Evolutionary conservation across 257 asterid species (phyloP).

Genomic region (Oldenlandia corymbosa): DNA sequence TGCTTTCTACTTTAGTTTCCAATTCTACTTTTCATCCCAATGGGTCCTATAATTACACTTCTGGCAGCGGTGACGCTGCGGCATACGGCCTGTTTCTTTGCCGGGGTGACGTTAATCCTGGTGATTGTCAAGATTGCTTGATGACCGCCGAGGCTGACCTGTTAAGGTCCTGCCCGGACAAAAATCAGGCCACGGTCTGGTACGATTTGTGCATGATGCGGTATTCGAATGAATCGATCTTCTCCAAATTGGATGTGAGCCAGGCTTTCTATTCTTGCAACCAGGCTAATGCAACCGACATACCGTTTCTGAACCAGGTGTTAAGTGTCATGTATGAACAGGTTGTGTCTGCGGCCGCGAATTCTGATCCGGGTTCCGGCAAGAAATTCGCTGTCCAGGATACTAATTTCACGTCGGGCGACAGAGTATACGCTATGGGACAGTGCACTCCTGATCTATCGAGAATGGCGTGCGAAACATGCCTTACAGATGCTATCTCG

Average conservation of each 20-base stretch:
- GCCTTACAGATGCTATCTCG: not conserved
- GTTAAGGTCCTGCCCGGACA: not conserved
- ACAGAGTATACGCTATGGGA: not conserved
- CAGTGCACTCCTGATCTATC: conserved; percentile 1
- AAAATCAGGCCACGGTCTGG: not conserved
- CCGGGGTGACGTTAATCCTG: not conserved
- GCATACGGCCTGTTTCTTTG: conserved; percentile 13
- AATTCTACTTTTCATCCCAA: conserved; percentile 7
- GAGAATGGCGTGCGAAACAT: not conserved
- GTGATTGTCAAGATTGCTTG: not conserved
- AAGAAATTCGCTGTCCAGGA: not conserved
- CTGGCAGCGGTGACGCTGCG: not conserved
- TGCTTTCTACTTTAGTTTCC: conserved; percentile 12
- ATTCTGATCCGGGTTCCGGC: no score
- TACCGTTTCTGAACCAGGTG: not conserved
- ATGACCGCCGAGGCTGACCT: not conserved
- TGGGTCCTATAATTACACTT: conserved; percentile 18
- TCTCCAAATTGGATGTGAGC: not conserved
- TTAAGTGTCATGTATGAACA: not conserved
- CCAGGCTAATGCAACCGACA: not conserved
- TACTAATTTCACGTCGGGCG: not conserved
- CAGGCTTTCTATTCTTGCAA: not conserved
- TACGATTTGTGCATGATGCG: no score
- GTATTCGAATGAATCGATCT: not conserved
- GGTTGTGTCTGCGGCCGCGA: not conserved